Evolutionary conservation across 2,329 filamentous ascomycete genomes (phyloP), one percentile per base, ranked within the genome.

Genomic region (Ophiosphaerella herpotricha): DNA sequence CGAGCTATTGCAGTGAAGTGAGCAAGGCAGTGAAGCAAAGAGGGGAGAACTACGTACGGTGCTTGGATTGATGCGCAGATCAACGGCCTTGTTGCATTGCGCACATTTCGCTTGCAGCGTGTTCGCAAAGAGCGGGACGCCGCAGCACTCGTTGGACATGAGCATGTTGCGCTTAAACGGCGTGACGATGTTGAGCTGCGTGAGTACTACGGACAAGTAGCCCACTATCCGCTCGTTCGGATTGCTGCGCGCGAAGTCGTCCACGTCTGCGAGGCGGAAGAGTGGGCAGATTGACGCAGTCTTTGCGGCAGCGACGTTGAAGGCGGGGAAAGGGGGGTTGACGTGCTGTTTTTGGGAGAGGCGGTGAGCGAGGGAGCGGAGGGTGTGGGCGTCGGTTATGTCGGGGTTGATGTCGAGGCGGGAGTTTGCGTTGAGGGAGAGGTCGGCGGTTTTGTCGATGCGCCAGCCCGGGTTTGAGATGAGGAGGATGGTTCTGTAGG

Each of bases 401-500:
- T 73, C 61, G 0, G 84, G 84, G 54, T 86, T 77, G 24, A 86
- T 72, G 49, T 86, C 80, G 9, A 86, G 54, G 54, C 73, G 71
- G 1, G 82, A 80, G 13, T 78, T 78, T 29, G 72, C 64, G 13
- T 67, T 73, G n/a, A 77, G 52, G 13, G 72, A 66, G 2, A 72
- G 60, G 41, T 73, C 61, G 14, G 65, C 66, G 4, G 45, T 76
- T 61, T 50, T 68, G 56, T 62, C 72, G 58, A 67, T 68, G 12
- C 67, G 73, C 58, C 74, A 73, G 16, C 68, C 70, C 7, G 79
- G 78, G n/a, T 68, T 74, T 0, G 76, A 76, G 33, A 85, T 74
- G 33, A 84, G 72, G 0, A 85, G 66, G 5, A 82, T 64, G 0
- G 81, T 83, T 18, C 75, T 61, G 32, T 76, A 79, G 3, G 81